Evolutionary conservation across 176 grass and related monocot species (phyloP).

Genomic region (Tillandsia leiboldiana): DNA sequence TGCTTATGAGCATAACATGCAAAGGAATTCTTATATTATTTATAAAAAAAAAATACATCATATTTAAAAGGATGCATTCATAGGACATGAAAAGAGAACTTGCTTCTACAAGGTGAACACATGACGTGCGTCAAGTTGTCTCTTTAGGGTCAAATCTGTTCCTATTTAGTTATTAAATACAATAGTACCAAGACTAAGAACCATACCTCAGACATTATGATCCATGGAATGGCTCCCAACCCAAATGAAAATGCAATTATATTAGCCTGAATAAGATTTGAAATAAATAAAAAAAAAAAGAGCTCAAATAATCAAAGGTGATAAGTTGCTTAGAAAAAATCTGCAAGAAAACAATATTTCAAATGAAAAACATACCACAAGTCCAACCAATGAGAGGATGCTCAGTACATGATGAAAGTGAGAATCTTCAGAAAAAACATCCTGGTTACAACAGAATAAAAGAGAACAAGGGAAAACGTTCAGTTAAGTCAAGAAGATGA

Average conservation of each 20-base stretch:
- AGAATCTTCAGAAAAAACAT: constrained; percentile 44
- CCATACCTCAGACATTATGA: constrained; percentile 98
- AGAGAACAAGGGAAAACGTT: neutral
- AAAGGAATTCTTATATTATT: neutral
- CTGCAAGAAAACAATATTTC: constrained; percentile 7
- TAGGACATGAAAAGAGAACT: neutral
- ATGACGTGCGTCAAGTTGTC: neutral
- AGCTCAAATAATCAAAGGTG: constrained; percentile 2
- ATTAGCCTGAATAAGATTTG: constrained; percentile 39
- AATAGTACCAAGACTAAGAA: neutral
- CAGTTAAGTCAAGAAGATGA: neutral
- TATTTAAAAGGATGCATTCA: neutral
- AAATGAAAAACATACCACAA: constrained; percentile 49
- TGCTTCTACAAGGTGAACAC: neutral
- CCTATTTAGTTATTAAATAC: neutral
- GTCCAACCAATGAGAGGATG: constrained; percentile 63
- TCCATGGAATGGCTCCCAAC: constrained; percentile 92
- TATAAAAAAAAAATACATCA: neutral
- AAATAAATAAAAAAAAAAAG: neutral
- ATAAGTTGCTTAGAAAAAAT: neutral
- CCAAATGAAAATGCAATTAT: constrained; percentile 76
- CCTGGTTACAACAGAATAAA: constrained; percentile 44
- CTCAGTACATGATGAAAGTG: constrained; percentile 52
- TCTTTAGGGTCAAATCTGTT: neutral
- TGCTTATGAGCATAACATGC: neutral